phyloP scores from a whole-genome alignment of 2,329 filamentous ascomycete genomes.

The Diplocarpon mali region DNA sequence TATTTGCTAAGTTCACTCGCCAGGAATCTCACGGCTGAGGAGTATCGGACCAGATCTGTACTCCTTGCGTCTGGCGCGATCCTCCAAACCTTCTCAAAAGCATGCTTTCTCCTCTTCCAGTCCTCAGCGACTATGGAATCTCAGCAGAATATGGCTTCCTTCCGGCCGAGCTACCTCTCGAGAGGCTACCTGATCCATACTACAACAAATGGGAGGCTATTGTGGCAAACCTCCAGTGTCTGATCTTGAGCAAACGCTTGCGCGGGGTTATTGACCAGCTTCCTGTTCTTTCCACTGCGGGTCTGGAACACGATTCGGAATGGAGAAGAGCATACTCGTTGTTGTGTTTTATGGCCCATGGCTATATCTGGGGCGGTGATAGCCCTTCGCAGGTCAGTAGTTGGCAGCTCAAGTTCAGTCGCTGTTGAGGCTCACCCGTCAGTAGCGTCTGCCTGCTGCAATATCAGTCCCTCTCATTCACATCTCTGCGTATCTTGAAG shows the following conservation, averaged over 20 bases:
- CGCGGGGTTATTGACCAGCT: conserved; percentile 69
- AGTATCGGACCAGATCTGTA: conserved; percentile 49
- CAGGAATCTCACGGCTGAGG: conserved; percentile 41
- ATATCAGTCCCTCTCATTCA: conserved; percentile 75
- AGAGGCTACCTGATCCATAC: conserved; percentile 74
- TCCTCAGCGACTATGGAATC: conserved; percentile 68
- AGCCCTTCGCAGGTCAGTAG: conserved; percentile 56
- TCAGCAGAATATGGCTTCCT: conserved; percentile 77
- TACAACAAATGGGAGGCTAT: conserved; percentile 93
- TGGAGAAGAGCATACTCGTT: conserved; percentile 91
- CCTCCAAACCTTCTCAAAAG: conserved; percentile 15
- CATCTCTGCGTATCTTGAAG: conserved; percentile 66
- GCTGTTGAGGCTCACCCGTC: conserved; percentile 10
- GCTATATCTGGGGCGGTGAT: conserved; percentile 93
- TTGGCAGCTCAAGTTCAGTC: neutral
- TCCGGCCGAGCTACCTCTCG: conserved; percentile 67
- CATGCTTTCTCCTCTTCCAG: conserved; percentile 48
- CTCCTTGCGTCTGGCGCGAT: conserved; percentile 50
- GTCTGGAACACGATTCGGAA: conserved; percentile 74
- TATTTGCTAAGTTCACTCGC: no score
- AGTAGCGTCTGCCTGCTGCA: conserved; percentile 56
- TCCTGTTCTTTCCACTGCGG: conserved; percentile 71
- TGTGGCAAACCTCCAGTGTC: conserved; percentile 70
- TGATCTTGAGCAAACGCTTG: conserved; percentile 77
- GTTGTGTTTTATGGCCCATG: conserved; percentile 83